Evolutionary conservation across 257 asterid genomes (phyloP).

Genomic region (Solanum pinnatisectum): DNA sequence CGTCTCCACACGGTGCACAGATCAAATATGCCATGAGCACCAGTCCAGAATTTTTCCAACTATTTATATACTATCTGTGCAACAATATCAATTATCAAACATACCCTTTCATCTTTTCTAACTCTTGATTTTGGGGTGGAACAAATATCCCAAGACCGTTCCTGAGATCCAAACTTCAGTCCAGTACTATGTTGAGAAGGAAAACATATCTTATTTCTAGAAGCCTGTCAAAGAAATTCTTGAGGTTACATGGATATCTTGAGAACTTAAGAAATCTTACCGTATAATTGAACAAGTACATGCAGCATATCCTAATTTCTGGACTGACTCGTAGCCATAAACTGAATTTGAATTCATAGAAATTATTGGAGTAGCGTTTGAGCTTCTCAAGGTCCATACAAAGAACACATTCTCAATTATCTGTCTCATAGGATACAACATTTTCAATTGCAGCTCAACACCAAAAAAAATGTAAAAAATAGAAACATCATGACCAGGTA

Average conservation of each 20-base stretch:
- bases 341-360: not conserved
- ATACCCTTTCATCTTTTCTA: constrained; percentile 1
- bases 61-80: not conserved
- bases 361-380: not conserved
- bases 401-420: not conserved
- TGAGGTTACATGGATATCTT: not conserved
- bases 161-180: not conserved
- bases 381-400: not conserved
- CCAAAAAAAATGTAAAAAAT: not conserved
- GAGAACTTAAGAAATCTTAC: not conserved
- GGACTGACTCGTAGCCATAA: not conserved
- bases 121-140: not conserved
- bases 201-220: constrained; percentile 1
- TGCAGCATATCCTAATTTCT: not conserved
- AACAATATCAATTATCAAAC: not conserved
- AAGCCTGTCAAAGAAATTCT: constrained; percentile 2
- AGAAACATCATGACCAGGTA: not conserved
- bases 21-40: not conserved
- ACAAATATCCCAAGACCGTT: not conserved
- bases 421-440: not conserved
- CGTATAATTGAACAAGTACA: not conserved
- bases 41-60: not conserved
- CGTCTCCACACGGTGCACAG: not conserved
- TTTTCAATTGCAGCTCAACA: not conserved
- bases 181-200: not conserved